Base-by-base conservation (phyloP, 2,329 filamentous ascomycete genomes). In the Elsinoe australis region DNA sequence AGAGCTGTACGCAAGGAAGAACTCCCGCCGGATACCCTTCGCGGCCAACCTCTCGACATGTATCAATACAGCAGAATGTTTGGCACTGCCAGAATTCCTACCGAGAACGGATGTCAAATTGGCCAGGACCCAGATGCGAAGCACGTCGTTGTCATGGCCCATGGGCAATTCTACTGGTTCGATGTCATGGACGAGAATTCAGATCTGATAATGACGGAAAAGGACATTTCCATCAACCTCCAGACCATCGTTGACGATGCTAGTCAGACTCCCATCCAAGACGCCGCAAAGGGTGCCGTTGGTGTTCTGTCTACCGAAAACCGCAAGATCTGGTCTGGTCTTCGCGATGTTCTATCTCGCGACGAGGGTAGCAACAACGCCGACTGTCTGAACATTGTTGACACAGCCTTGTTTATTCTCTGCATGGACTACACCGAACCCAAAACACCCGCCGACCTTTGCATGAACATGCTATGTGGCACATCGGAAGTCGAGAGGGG, bases 81-180 rank as follows among this genome's bases (percentile, higher is more conserved):
- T 59, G 92, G 92, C 45, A 96, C 92, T 1, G 89, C 92, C 36
- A 80, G 92, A 55, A 86, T 98, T 6, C 92, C 92, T 0, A 96
- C 90, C 0, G 87, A 94, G 22, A 83, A 92, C 61, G 92, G 92
- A 4, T 98, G 92, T 63, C 85, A 95, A 57, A 96, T 98, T 59
- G 88, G 89, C 54, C 89, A 96, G 63, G 89, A 96, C 59, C 85
- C 88, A 0, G 79, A 82, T n/a, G 87, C 90, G 3, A 94, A 88
- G 68, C 92, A 98, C 64, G 74, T 98, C 29, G 85, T 95, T 7
- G 87, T 96, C 34, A 76, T 96, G 67, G 94, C 87, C 61, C 86
- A 90, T 55, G 92, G 92, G 1, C 92, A 98, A 57, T 89, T 96
- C 60, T 98, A 98, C 67, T 96, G 90, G 90, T 98, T 98, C 59